These are phyloP conservation scores for Herpetospermum pedunculosum DNA, from an alignment of 306 rosid genomes.

Conservation along the genomic window DNA sequence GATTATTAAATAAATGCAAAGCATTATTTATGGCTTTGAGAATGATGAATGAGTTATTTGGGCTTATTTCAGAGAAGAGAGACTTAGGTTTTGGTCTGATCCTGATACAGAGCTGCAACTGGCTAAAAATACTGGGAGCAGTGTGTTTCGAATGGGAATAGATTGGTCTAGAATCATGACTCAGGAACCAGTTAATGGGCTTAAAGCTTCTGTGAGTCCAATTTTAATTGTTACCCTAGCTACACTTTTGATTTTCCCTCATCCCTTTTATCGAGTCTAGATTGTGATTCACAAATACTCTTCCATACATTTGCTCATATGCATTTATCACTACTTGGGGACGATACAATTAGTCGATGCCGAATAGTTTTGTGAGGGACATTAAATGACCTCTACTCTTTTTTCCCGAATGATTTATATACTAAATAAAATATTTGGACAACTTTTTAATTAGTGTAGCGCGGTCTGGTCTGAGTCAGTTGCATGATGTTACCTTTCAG, in stretches of 20 bases:
- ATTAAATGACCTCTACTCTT: neutral
- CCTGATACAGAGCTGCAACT: slow-evolving; percentile 83
- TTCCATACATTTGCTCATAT: neutral
- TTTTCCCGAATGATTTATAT: neutral
- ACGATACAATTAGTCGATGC: neutral
- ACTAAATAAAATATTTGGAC: slow-evolving; percentile 7
- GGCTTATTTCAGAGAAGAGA: slow-evolving; percentile 66
- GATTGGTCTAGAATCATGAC: slow-evolving; percentile 96
- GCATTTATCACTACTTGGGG: neutral
- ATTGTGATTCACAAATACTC: neutral
- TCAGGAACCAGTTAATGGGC: slow-evolving; percentile 51
- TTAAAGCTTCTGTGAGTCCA: slow-evolving; percentile 55
- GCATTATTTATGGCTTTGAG: neutral
- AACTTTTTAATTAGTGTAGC: slow-evolving; percentile 6
- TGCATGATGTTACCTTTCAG: slow-evolving; percentile 23
- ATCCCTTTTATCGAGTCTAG: neutral
- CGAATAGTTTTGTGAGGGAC: neutral
- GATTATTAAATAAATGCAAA: neutral
- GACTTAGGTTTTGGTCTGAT: slow-evolving; percentile 97
- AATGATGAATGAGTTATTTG: slow-evolving; percentile 17
- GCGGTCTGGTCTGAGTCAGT: slow-evolving; percentile 17
- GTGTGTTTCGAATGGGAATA: slow-evolving; percentile 89
- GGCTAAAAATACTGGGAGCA: slow-evolving; percentile 75
- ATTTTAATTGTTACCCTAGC: slow-evolving; percentile 13
- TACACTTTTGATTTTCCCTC: neutral